Evolutionary conservation across 2,329 filamentous ascomycete species (phyloP).

Genomic region (Graphiopsis chlorocephala): DNA sequence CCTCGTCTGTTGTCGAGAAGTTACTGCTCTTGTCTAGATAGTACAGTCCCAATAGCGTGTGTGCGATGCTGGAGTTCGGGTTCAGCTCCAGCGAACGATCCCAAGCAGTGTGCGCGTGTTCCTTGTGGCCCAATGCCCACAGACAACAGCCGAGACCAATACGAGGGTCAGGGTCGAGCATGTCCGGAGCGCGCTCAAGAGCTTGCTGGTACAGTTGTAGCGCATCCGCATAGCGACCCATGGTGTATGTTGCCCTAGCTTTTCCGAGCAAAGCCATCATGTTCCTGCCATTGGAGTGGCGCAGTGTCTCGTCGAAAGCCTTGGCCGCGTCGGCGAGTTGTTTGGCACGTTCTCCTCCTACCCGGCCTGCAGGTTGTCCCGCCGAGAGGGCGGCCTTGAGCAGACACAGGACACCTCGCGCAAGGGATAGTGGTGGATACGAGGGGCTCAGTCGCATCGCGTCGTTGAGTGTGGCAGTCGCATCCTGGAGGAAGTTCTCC

Average conservation of each 20-base stretch:
- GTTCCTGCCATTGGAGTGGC: slow-evolving; percentile 80
- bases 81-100: slow-evolving; percentile 79
- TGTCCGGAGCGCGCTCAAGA: slow-evolving; percentile 76
- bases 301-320: slow-evolving; percentile 89
- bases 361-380: slow-evolving; percentile 12
- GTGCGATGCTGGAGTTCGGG: slow-evolving; percentile 82
- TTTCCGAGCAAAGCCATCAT: slow-evolving; percentile 90
- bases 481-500: slow-evolving; percentile 84
- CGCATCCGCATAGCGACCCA: slow-evolving; percentile 82
- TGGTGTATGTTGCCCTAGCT: slow-evolving; percentile 79
- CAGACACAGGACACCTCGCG: slow-evolving; percentile 83
- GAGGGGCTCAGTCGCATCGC: slow-evolving; percentile 91
- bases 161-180: slow-evolving; percentile 89
- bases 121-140: slow-evolving; percentile 93
- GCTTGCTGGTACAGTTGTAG: slow-evolving; percentile 83
- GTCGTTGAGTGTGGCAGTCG: slow-evolving; percentile 90
- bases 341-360: slow-evolving; percentile 4
- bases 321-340: slow-evolving; percentile 64
- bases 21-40: slow-evolving; percentile 84
- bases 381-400: slow-evolving; percentile 71
- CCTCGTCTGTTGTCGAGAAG: slow-evolving; percentile 76
- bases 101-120: slow-evolving; percentile 89
- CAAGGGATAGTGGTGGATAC: slow-evolving; percentile 86
- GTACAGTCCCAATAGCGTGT: slow-evolving; percentile 85
- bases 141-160: slow-evolving; percentile 96